These are phyloP conservation scores for Mycothermus thermophilus DNA, from an alignment of 495 filamentous ascomycete genomes.

Conservation along the genomic window DNA sequence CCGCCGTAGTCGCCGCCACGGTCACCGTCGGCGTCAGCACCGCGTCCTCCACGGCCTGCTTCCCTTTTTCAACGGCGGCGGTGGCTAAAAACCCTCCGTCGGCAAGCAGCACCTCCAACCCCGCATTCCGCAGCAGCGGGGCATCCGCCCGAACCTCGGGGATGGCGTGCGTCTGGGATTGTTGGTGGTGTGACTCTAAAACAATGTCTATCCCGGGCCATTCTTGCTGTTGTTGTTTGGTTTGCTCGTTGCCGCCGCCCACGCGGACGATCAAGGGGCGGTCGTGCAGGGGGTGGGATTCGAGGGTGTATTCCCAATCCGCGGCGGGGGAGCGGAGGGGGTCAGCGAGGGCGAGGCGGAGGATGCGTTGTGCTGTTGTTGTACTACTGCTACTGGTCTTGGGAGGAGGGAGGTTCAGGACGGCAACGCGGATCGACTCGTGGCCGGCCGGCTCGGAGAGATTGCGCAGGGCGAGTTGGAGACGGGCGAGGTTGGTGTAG, in stretches of 20 bases:
- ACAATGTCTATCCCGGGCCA: no score
- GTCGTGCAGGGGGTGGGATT: constrained; percentile 23
- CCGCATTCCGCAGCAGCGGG: constrained; percentile 47
- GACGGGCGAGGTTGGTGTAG: constrained; percentile 58
- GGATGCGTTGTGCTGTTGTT: constrained; percentile 40
- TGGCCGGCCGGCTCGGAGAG: constrained; percentile 47
- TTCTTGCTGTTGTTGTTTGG: no score
- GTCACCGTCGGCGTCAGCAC: constrained; percentile 62
- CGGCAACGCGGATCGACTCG: constrained; percentile 57
- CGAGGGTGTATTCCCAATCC: constrained; percentile 58
- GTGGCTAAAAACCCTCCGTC: constrained; percentile 30
- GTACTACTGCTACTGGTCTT: no score
- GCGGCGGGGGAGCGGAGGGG: constrained; percentile 49
- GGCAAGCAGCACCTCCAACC: constrained; percentile 69
- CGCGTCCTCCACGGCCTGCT: constrained; percentile 34
- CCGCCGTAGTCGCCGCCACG: constrained; percentile 45
- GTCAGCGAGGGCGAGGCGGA: constrained; percentile 63
- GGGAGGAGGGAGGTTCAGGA: no score
- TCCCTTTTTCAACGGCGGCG: constrained; percentile 11
- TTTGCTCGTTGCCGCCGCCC: no score
- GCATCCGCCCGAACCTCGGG: constrained; percentile 48
- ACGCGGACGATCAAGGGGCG: not conserved
- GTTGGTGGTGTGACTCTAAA: no score
- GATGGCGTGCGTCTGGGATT: no score
- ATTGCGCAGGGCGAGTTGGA: constrained; percentile 68